phyloP scores from a whole-genome alignment of 1,284 basidiomycete genomes.

The Ceratobasidium sp. region DNA sequence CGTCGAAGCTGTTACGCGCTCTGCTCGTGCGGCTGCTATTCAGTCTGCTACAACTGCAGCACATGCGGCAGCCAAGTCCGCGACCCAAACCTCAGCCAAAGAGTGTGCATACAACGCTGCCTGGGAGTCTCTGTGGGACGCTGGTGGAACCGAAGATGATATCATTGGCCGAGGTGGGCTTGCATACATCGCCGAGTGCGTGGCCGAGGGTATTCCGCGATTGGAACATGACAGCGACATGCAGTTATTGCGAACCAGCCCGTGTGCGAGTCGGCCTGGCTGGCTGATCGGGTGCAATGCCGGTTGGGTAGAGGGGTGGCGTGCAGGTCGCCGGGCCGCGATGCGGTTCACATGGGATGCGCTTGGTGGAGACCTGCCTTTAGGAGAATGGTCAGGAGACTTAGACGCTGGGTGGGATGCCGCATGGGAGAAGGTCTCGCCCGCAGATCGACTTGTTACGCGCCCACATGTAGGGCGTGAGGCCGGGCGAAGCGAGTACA shows the following conservation, averaged over 20 bases:
- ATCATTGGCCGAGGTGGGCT: not conserved
- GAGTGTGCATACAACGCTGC: not conserved
- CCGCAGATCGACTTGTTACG: not conserved
- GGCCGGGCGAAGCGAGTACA: not conserved
- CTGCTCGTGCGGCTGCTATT: not conserved
- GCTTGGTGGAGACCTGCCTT: not conserved
- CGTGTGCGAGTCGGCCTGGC: not conserved
- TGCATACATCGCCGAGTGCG: not conserved
- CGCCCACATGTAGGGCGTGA: not conserved
- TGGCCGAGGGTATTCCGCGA: not conserved
- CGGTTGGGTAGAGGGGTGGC: constrained; percentile 3
- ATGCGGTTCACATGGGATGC: constrained; percentile 1
- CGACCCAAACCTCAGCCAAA: not conserved
- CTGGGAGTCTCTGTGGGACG: not conserved
- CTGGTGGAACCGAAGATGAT: not conserved
- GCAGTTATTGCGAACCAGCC: not conserved
- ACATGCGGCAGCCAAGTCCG: not conserved
- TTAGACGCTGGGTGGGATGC: not conserved
- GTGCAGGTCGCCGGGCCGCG: constrained; percentile 6
- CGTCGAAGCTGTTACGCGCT: too few relatives aligned
- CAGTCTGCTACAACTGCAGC: constrained; percentile 2
- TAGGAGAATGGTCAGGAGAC: constrained; percentile 74
- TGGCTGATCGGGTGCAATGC: not conserved
- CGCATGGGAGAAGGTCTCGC: constrained; percentile 11
- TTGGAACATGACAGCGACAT: not conserved